Conservation (phyloP, 257 asterid genomes). For the Thymus quinquecostatus region DNA sequence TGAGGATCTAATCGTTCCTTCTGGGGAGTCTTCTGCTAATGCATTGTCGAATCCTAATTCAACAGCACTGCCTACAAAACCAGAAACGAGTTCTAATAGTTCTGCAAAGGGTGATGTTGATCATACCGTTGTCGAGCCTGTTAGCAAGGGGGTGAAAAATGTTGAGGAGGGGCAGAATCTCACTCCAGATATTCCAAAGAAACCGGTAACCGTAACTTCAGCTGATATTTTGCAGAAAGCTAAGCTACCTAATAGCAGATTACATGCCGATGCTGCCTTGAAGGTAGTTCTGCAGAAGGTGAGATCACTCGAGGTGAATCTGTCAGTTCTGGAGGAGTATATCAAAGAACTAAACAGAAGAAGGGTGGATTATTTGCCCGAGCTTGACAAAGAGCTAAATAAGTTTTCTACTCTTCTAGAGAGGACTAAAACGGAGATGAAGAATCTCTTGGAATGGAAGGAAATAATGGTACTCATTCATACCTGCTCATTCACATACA, state of each 20-base stretch:
- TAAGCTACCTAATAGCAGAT: constrained; percentile 62
- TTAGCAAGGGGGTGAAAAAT: constrained; percentile 40
- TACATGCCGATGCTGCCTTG: constrained; percentile 92
- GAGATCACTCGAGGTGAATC: constrained; percentile 76
- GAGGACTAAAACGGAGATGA: constrained; percentile 72
- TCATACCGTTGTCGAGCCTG: constrained; percentile 38
- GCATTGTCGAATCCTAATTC: constrained; percentile 47
- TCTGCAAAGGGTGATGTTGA: constrained; percentile 37
- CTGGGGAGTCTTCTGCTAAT: constrained; percentile 53
- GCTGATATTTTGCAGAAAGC: constrained; percentile 55
- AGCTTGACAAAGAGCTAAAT: constrained; percentile 67
- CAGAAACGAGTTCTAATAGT: constrained; percentile 45
- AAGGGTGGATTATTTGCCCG: constrained; percentile 73
- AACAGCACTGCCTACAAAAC: constrained; percentile 46
- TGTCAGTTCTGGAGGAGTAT: constrained; percentile 86
- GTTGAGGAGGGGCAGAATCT: constrained; percentile 48
- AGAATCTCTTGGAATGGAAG: constrained; percentile 79
- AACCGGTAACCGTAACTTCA: constrained; percentile 30
- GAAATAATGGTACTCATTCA: constrained; percentile 53
- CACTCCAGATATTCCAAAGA: constrained; percentile 44
- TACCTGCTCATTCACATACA: neutral
- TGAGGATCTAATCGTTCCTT: constrained; percentile 79
- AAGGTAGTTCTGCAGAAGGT: constrained; percentile 90
- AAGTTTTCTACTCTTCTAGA: constrained; percentile 64
- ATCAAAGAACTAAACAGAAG: constrained; percentile 76